These are phyloP conservation scores for Cylindrodendrum hubeiense DNA, from an alignment of 2,329 filamentous ascomycete genomes.

Conservation along the genomic window DNA sequence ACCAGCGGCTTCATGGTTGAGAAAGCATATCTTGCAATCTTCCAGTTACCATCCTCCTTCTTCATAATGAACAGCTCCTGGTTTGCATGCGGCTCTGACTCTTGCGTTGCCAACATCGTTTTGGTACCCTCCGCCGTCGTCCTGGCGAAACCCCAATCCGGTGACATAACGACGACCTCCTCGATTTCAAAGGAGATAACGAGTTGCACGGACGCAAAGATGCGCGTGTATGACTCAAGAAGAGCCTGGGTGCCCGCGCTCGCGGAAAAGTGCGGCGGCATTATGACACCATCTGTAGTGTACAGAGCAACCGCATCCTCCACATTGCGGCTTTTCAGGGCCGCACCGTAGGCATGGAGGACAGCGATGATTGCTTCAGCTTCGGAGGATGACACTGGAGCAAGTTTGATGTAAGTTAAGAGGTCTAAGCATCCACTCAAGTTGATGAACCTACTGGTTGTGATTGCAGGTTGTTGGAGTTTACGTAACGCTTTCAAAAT, in stretches of 20 bases:
- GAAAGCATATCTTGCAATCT: constrained; percentile 39
- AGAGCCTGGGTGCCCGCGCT: constrained; percentile 28
- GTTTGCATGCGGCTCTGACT: constrained; percentile 32
- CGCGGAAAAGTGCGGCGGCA: constrained; percentile 38
- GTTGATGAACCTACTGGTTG: neutral
- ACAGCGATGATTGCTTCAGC: constrained; percentile 5
- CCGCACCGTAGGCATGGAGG: constrained; percentile 30
- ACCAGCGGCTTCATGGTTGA: constrained; percentile 40
- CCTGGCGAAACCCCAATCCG: constrained; percentile 35
- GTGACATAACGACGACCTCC: constrained; percentile 35
- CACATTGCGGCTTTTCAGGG: constrained; percentile 31
- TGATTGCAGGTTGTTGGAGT: neutral
- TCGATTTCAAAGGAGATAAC: constrained; percentile 29
- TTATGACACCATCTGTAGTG: constrained; percentile 40
- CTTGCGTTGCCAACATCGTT: constrained; percentile 31
- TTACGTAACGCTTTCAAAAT: neutral
- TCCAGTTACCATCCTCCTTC: constrained; percentile 30
- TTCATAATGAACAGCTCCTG: constrained; percentile 39
- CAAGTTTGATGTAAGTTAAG: neutral
- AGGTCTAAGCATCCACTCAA: too few relatives aligned
- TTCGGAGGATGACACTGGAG: constrained; percentile 11
- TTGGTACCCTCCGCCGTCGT: constrained; percentile 38
- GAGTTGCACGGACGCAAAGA: constrained; percentile 32
- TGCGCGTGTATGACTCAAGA: constrained; percentile 34
- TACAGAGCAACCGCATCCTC: constrained; percentile 33